Base-by-base conservation (phyloP, 768 basidiomycete genomes). In the Crucibulum laeve region DNA sequence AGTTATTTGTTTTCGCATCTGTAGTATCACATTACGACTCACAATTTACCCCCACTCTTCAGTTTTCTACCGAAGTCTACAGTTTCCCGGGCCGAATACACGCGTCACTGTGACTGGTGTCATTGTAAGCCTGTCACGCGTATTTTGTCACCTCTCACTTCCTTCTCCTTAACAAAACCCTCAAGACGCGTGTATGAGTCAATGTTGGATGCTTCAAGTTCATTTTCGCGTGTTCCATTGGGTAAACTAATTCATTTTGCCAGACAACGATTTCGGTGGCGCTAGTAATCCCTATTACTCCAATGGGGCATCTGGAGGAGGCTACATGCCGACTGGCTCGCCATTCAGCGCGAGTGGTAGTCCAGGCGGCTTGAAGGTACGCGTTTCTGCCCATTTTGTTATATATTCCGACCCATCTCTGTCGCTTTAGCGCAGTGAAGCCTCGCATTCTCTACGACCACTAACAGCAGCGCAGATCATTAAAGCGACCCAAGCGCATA, bases 401-500 rank as follows among this genome's bases (percentile, higher is more conserved):
- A n/a, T n/a, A n/a, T n/a, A n/a, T n/a, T n/a, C n/a, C n/a, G n/a
- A n/a, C n/a, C n/a, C n/a, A n/a, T n/a, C n/a, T n/a, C n/a, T n/a
- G n/a, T n/a, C n/a, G n/a, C n/a, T n/a, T n/a, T 19, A 17, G 18
- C n/a, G 23, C 19, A 17, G 32, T 15, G 41, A 41, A 33, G 32
- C 33, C 14, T 43, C 42, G 8, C 28, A 43, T 19, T 43, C 42
- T 21, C 17, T 43, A 33, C 30, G 42, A 35, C 42, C 42, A 6
- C 30, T 43, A 17, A 43, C 42, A 7, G 19, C 14, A 5, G 42
- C 42, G 40, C 92, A 95, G 57, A 71, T 96, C 35, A 58, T 70
- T 25, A 75, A 77, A 51, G 87, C 93, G 1, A 73, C 67, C n/a
- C 92, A 94, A 68, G 74, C 83, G 4, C 90, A 95, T 57, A 73